These are phyloP conservation scores for Cardiospermum halicacabum DNA, from an alignment of 345 rosid species.

Conservation along the genomic window DNA sequence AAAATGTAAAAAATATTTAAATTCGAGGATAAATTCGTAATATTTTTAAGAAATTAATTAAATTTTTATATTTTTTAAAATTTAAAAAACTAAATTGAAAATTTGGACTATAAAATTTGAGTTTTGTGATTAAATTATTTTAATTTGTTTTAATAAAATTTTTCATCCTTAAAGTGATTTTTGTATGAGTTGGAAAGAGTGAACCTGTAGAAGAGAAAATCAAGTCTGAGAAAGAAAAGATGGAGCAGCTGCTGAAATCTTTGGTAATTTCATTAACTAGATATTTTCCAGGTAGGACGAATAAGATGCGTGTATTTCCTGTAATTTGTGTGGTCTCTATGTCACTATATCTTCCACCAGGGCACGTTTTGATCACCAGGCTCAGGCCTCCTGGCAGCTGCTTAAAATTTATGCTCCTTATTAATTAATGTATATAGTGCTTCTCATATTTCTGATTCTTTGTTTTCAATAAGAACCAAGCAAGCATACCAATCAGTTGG, in stretches of 20 bases:
- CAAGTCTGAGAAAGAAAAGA: conserved; percentile 72
- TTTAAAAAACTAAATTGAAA: too few species aligned
- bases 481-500: too few species aligned
- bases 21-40: too few species aligned
- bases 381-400: conserved; percentile 96
- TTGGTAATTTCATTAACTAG: conserved; percentile 50
- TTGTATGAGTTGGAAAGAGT: conserved; percentile 65
- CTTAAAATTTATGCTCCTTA: conserved; percentile 12
- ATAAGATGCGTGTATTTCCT: conserved; percentile 60
- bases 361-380: conserved; percentile 84
- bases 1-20: too few species aligned
- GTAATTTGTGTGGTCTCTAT: conserved; percentile 69
- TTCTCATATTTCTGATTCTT: conserved; percentile 12
- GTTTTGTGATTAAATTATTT: not conserved
- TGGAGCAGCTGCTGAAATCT: conserved; percentile 67
- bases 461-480: conserved; percentile 11
- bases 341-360: conserved; percentile 92
- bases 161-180: not conserved
- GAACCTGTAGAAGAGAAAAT: conserved; percentile 88
- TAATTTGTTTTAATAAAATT: not conserved
- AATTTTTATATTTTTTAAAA: too few species aligned
- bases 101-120: too few species aligned
- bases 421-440: conserved; percentile 26
- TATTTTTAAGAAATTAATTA: too few species aligned
- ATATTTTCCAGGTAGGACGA: conserved; percentile 43